A percentile compares a stretch with the other conserved stretches of the same genome.
Evolutionary conservation across 257 asterid species (phyloP).

Genomic region (Solanum rostratum): DNA sequence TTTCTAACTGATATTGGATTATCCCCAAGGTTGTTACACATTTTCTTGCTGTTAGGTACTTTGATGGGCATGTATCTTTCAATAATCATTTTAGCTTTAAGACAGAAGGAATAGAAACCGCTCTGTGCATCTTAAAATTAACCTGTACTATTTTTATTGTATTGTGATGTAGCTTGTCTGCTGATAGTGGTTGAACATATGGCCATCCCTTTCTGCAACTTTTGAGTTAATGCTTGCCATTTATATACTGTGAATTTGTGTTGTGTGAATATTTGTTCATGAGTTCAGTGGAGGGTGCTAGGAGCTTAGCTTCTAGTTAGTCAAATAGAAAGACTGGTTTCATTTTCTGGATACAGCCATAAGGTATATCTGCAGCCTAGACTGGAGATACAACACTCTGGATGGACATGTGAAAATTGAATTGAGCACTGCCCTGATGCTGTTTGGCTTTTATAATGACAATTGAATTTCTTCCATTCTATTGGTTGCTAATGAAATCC

Average conservation of each 20-base stretch:
- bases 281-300: not conserved
- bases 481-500: not conserved
- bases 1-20: constrained; percentile 82
- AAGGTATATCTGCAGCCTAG: not conserved
- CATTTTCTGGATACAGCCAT: not conserved
- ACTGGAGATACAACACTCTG: not conserved
- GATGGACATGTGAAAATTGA: not conserved
- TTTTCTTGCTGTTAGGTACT: not conserved
- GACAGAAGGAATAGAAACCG: not conserved
- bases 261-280: not conserved
- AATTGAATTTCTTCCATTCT: not conserved
- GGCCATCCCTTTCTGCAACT: not conserved
- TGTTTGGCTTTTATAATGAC: not conserved
- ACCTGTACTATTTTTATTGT: not conserved
- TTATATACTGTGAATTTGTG: not conserved
- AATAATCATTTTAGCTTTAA: not conserved
- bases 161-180: not conserved
- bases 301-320: not conserved
- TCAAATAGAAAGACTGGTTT: not conserved
- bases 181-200: not conserved
- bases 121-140: not conserved
- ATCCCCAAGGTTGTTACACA: constrained; percentile 57
- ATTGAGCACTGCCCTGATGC: not conserved
- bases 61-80: not conserved
- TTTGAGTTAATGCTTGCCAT: not conserved